Evolutionary conservation across 1,139 yeast species (phyloP), one percentile per base, ranked within the genome.

Genomic region (Blastobotrys petasosporus): DNA sequence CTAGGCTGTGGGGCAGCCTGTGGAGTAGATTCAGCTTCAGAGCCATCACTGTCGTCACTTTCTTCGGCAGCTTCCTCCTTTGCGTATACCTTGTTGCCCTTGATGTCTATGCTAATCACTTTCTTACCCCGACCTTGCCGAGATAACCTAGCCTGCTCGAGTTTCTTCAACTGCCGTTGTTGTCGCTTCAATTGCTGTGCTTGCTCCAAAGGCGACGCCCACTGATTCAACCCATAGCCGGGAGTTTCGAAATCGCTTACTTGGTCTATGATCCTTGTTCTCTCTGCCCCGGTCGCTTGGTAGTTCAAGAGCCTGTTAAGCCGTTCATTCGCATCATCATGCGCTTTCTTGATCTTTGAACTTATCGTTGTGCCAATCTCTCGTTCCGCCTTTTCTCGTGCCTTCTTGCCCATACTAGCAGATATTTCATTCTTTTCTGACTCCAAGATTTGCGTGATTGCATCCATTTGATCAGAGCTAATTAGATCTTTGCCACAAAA

Each of bases 201-300:
- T 54, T 94, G 77, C 59, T 94, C 97, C 42, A 82, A 74, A 2
- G 97, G 92, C 4, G 86, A 78, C 0, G 95, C 81, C 98, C 98
- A 94, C 55, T 80, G 72, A 55, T 74, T 79, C 1, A 77, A 68
- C 40, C 77, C 76, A 3, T 68, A 58, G 0, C 69, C 67, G 0
- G 76, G 68, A 4, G 73, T 63, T 43, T 84, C 94, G 61, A 81
- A 92, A 62, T 94, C 98, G 5, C 95, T 80, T 0, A 95, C 97
- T 59, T 87, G 84, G 60, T 94, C 99, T 37, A 94, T 90, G 53
- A 94, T 88, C 57, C 78, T 80, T 0, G 97, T 92, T 61, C 98
- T 73, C 61, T 87, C 94, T 1, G 90, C 88, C 4, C 95, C 85
- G 8, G 92, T 80, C 2, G 78, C 87, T 62, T 94, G 98, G 63